A percentile compares a stretch with the other conserved stretches of the same genome.
Evolutionary conservation across 177 flowering plant genomes (phyloP).

Genomic region (Vitis hybrid): DNA sequence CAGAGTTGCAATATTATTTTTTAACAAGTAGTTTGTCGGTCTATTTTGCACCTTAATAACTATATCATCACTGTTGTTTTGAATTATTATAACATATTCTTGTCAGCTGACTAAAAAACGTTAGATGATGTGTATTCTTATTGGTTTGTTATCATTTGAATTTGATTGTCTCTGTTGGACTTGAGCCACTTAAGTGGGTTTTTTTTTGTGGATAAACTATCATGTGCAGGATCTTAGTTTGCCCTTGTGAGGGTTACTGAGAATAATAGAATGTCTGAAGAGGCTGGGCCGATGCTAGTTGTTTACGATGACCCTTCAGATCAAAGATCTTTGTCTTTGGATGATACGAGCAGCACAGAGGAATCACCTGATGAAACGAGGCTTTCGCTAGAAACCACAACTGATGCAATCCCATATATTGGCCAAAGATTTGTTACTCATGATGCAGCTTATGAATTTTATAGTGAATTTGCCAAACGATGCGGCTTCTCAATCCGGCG

Average conservation of each 20-base stretch:
- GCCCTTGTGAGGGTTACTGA: slow-evolving; percentile 5
- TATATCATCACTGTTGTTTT: no score
- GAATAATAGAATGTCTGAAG: slow-evolving; percentile 57
- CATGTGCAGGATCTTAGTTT: background rate
- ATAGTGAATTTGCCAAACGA: slow-evolving; percentile 74
- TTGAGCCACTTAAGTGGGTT: background rate
- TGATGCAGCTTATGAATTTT: slow-evolving; percentile 87
- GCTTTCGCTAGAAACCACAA: slow-evolving; percentile 57
- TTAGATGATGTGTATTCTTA: background rate
- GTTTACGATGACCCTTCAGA: slow-evolving; percentile 78
- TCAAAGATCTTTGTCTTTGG: slow-evolving; percentile 78
- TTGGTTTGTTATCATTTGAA: background rate
- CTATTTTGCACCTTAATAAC: no score
- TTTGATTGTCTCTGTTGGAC: background rate
- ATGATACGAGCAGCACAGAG: slow-evolving; percentile 81
- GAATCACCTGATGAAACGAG: slow-evolving; percentile 74
- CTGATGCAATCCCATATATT: slow-evolving; percentile 67
- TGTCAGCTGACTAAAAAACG: no score
- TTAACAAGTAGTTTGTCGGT: no score
- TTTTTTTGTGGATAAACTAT: background rate
- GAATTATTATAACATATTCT: no score
- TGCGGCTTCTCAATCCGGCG: slow-evolving; percentile 92
- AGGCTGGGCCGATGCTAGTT: slow-evolving; percentile 51
- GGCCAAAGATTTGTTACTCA: slow-evolving; percentile 83
- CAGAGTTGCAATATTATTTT: no score